Evolutionary conservation across 2,329 filamentous ascomycete genomes (phyloP).

Genomic region (Fusarium sp.): DNA sequence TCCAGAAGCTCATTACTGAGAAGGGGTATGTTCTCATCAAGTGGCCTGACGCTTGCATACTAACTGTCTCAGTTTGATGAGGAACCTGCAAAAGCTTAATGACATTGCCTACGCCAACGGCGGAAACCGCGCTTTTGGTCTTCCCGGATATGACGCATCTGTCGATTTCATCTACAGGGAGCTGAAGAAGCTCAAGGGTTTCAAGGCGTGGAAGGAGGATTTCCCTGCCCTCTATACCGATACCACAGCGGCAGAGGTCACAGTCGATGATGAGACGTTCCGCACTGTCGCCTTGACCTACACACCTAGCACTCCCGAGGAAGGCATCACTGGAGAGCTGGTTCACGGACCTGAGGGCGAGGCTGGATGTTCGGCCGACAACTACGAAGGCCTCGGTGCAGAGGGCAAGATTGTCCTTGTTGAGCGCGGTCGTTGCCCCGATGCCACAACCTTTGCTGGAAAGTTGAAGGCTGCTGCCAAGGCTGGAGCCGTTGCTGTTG

Average conservation of each 20-base stretch:
- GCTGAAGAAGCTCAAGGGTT: constrained; percentile 44
- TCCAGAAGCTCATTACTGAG: constrained; percentile 41
- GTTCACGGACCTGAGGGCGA: constrained; percentile 44
- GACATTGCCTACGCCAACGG: constrained; percentile 49
- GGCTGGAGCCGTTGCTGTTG: constrained; percentile 47
- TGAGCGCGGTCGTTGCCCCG: constrained; percentile 47
- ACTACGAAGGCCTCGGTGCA: constrained; percentile 43
- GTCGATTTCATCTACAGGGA: constrained; percentile 47
- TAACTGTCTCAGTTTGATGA: constrained; percentile 34
- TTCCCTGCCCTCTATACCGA: constrained; percentile 45
- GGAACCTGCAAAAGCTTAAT: constrained; percentile 44
- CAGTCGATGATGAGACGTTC: constrained; percentile 42
- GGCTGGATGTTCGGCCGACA: constrained; percentile 40
- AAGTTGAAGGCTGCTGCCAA: constrained; percentile 46
- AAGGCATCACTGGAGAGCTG: constrained; percentile 44
- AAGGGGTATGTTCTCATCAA: constrained; percentile 15
- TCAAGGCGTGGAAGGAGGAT: constrained; percentile 47
- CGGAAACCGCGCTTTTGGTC: constrained; percentile 48
- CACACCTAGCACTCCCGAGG: constrained; percentile 47
- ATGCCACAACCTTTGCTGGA: constrained; percentile 47
- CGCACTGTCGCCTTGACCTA: constrained; percentile 47
- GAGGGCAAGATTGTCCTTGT: constrained; percentile 49
- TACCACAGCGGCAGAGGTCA: constrained; percentile 37
- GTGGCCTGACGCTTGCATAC: rapidly evolving
- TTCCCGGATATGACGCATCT: constrained; percentile 51